A percentile compares a stretch with the other conserved stretches of the same genome.
phyloP scores from a whole-genome alignment of 371 early-diverging fungal species.

The Saksenaea oblongispora region DNA sequence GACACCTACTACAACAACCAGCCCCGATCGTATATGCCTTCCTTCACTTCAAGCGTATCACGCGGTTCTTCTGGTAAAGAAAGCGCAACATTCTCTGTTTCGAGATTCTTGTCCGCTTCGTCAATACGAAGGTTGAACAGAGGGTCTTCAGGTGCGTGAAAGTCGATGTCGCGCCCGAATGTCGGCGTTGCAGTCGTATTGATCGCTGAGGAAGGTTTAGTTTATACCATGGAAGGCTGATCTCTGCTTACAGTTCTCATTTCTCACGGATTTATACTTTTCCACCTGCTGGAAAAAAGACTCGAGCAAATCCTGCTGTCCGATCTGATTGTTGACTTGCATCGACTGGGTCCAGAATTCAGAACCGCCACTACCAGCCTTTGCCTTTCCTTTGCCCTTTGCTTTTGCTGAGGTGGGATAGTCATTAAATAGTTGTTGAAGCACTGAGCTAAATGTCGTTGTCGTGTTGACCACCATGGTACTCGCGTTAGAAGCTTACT shows the following conservation, averaged over 20 bases:
- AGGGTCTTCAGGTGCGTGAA: constrained; percentile 7
- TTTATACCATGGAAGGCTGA: background rate
- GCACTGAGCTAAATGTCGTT: constrained; percentile 5
- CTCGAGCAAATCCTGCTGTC: constrained; percentile 12
- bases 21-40: constrained; percentile 39
- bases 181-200: background rate
- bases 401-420: background rate
- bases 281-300: constrained; percentile 18
- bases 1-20: constrained; percentile 47
- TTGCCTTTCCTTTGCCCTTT: constrained; percentile 12
- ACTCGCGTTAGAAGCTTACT: background rate
- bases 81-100: background rate
- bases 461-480: constrained; percentile 5
- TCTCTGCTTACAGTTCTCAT: background rate
- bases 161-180: constrained; percentile 11
- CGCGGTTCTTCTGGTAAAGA: background rate
- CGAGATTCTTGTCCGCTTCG: background rate
- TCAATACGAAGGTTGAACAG: background rate
- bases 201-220: background rate
- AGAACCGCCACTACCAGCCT: constrained; percentile 1
- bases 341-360: background rate
- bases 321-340: background rate
- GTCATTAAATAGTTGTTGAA: background rate
- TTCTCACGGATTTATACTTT: constrained; percentile 3
- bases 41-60: background rate